Evolutionary conservation across 768 basidiomycete species (phyloP), one percentile per base, ranked within the genome.

Genomic region (Lactifluus piperatus): DNA sequence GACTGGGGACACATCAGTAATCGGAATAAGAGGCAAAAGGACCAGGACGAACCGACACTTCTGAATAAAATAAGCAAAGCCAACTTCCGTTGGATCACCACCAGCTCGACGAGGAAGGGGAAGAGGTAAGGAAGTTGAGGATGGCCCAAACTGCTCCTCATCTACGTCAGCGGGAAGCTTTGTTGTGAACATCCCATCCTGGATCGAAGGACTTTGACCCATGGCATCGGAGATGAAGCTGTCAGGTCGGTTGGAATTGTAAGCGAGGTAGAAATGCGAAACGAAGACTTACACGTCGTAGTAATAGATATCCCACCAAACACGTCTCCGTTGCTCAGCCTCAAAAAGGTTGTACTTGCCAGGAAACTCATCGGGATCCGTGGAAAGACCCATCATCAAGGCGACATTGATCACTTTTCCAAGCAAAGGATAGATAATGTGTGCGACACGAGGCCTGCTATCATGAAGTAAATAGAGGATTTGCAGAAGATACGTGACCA

Each of bases 271-370:
- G 29, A 39, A 45, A 50, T 22, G 45, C 44, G 13, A 18, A 8
- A 39, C 41, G 8, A 30, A 30, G 7, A 79, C 86, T 65, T 68
- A 90, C 89, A 85, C 67, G 69, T 91, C 90, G 68, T 83, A 89
- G 70, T 80, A 88, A 67, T 82, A 78, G 11, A 89, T 76, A 53
- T 88, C 85, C 89, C 89, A 91, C 86, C 89, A 89, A 6, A 88
- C 69, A 62, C 83, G 71, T 57, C 81, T 70, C 55, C 82, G 71
- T 50, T 76, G 71, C 69, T 81, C 79, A 11, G 77, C 77, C 49
- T 82, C 77, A 47, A 79, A 81, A 2, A 80, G 69, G 45, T 64
- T 74, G 64, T 78, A 80, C 65, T 69, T 77, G 29, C 75, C 74
- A 0, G 75, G 71, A 57, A 74, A 74, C 60, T 79, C 79, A 60